These are phyloP conservation scores for Megacollybia platyphylla DNA, from an alignment of 1,284 basidiomycete species.

Conservation along the genomic window DNA sequence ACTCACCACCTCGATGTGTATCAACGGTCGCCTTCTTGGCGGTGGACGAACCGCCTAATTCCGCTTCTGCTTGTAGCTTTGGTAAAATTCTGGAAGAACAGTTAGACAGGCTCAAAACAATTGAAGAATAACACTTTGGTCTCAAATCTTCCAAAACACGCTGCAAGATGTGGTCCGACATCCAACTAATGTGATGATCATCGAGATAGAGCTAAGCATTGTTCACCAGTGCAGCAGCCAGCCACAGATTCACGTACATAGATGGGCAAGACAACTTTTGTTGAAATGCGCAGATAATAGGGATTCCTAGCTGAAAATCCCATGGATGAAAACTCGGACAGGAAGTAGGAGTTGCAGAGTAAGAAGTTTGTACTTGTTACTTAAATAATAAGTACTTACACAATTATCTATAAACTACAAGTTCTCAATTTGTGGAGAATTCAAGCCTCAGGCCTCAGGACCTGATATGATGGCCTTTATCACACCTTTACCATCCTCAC, in stretches of 20 bases:
- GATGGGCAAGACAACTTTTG: slow-evolving; percentile 49
- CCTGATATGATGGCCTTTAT: slow-evolving; percentile 74
- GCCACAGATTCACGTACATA: slow-evolving; percentile 33
- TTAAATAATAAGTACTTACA: no score
- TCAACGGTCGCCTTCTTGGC: slow-evolving; percentile 53
- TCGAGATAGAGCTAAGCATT: slow-evolving; percentile 56
- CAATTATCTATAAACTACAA: no score
- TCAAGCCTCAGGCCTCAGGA: slow-evolving; percentile 24
- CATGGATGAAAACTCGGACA: slow-evolving; percentile 16
- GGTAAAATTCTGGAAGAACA: slow-evolving; percentile 38
- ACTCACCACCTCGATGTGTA: slow-evolving; percentile 60
- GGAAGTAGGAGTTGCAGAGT: no score
- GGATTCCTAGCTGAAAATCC: slow-evolving; percentile 46
- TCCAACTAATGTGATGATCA: slow-evolving; percentile 68
- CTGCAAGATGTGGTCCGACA: slow-evolving; percentile 61
- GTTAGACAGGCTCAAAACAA: background rate
- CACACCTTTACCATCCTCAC: slow-evolving; percentile 60
- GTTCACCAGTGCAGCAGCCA: background rate
- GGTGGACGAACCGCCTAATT: slow-evolving; percentile 24
- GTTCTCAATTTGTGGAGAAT: no score
- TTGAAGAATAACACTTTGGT: slow-evolving; percentile 32
- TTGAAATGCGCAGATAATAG: slow-evolving; percentile 61
- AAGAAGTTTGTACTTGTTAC: no score
- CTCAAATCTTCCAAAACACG: slow-evolving; percentile 60
- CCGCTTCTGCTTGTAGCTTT: slow-evolving; percentile 50